Conservation (phyloP, 1,139 yeast species). For the Geotrichum siamense region DNA sequence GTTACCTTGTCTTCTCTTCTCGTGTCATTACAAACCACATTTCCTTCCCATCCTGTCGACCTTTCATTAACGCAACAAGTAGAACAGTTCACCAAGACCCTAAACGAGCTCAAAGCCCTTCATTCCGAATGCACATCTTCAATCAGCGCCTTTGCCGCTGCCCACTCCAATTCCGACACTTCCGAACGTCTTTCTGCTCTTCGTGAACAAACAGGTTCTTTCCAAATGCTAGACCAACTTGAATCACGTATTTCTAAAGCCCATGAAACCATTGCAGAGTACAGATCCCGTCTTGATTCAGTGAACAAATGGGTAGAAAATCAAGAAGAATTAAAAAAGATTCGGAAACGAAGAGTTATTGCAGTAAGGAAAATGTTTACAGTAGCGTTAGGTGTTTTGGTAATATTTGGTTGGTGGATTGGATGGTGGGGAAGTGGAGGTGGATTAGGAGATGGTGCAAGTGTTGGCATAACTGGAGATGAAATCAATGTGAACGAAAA, state of each 20-base stretch:
- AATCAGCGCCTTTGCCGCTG: slow-evolving; percentile 6
- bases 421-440: too few relatives aligned
- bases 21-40: slow-evolving; percentile 6
- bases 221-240: slow-evolving; percentile 10
- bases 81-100: background rate
- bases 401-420: too few relatives aligned
- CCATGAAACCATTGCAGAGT: slow-evolving; percentile 8
- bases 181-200: slow-evolving; percentile 7
- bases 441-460: too few relatives aligned
- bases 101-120: slow-evolving; percentile 9
- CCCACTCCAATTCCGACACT: slow-evolving; percentile 3
- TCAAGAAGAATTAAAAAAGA: slow-evolving; percentile 5
- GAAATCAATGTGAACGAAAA: too few relatives aligned
- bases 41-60: slow-evolving; percentile 6
- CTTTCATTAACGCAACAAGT: slow-evolving; percentile 9
- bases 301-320: slow-evolving; percentile 11
- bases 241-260: slow-evolving; percentile 11
- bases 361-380: slow-evolving; percentile 4
- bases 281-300: slow-evolving; percentile 8
- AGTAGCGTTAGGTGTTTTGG: background rate
- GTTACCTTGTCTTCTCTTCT: slow-evolving; percentile 9
- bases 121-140: slow-evolving; percentile 7
- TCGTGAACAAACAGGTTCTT: slow-evolving; percentile 11
- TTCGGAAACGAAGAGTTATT: slow-evolving; percentile 4
- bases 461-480: too few relatives aligned